Percentiles rank a stretch among this genome's conserved stretches.
These are phyloP conservation scores for Salix brachista DNA, from an alignment of 345 rosid genomes.

Conservation along the genomic window DNA sequence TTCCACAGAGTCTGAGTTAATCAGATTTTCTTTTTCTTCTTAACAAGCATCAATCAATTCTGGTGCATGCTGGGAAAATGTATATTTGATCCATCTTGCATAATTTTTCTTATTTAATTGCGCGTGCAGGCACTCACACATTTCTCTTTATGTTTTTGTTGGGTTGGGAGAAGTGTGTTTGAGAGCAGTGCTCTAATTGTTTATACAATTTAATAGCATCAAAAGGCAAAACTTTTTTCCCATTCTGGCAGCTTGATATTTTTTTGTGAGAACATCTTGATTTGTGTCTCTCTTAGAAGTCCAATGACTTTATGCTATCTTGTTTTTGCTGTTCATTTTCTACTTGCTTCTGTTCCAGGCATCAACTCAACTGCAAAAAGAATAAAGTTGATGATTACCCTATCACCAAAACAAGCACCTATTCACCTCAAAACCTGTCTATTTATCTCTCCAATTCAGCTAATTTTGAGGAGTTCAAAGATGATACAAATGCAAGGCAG, in stretches of 20 bases:
- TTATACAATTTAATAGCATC: neutral
- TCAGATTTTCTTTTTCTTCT: neutral
- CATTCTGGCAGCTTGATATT: neutral
- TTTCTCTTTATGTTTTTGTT: neutral
- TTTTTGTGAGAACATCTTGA: neutral
- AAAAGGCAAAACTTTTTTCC: neutral
- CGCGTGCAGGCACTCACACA: neutral
- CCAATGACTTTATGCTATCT: neutral
- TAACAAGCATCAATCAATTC: slow-evolving; percentile 2
- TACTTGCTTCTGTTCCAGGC: slow-evolving; percentile 44
- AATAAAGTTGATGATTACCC: slow-evolving; percentile 53
- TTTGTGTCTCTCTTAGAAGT: neutral
- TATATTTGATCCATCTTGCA: neutral
- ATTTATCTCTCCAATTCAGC: slow-evolving; percentile 39
- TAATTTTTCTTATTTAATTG: neutral
- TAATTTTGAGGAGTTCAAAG: slow-evolving; percentile 57
- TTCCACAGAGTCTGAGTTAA: too few species aligned
- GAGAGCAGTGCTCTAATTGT: neutral
- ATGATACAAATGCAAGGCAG: slow-evolving; percentile 36
- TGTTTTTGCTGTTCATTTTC: slow-evolving; percentile 9
- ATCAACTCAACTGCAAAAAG: slow-evolving; percentile 66
- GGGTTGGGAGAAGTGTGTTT: neutral
- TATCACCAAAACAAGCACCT: slow-evolving; percentile 34
- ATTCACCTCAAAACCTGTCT: slow-evolving; percentile 35
- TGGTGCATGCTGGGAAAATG: neutral